A percentile compares a stretch with the other conserved stretches of the same genome.
Evolutionary conservation across 2,329 filamentous ascomycete species (phyloP).

Genomic region (Endoconidiophora polonica): DNA sequence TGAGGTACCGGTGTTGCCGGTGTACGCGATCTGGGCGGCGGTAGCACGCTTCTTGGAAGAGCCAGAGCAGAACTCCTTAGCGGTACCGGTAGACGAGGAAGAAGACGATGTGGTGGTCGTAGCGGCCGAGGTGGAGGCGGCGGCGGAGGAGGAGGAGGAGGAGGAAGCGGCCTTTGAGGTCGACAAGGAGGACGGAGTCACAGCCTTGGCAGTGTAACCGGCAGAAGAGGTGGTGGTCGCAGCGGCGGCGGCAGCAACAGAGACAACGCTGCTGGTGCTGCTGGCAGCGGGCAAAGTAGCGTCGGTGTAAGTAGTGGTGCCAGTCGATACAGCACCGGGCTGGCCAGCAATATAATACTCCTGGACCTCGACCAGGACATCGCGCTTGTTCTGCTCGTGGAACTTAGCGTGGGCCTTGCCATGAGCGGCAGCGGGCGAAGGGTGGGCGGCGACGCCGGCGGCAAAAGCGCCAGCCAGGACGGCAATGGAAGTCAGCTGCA

Average conservation of each 20-base stretch:
- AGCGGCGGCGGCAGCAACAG: neutral
- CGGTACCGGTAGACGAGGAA: neutral
- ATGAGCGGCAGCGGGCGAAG: constrained; percentile 20
- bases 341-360: constrained; percentile 22
- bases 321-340: constrained; percentile 17
- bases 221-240: constrained; percentile 4
- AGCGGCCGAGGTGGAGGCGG: constrained; percentile 13
- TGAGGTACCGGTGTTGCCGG: constrained; percentile 29
- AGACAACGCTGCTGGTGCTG: constrained; percentile 12
- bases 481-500: constrained; percentile 27
- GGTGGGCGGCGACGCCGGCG: constrained; percentile 24
- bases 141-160: constrained; percentile 10
- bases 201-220: neutral
- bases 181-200: constrained; percentile 11
- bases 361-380: constrained; percentile 3
- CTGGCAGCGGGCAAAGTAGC: constrained; percentile 10
- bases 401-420: constrained; percentile 21
- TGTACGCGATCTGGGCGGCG: constrained; percentile 27
- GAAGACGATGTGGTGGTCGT: constrained; percentile 12
- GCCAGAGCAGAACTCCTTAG: constrained; percentile 20
- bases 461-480: constrained; percentile 24
- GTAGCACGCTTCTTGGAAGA: constrained; percentile 29
- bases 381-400: constrained; percentile 15
- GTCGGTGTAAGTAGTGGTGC: constrained; percentile 15
- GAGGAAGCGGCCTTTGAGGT: constrained; percentile 9